A percentile compares a stretch with the other conserved stretches of the same genome.
Conservation (phyloP, 1,284 basidiomycete genomes). For the Moniliophthora roreri region DNA sequence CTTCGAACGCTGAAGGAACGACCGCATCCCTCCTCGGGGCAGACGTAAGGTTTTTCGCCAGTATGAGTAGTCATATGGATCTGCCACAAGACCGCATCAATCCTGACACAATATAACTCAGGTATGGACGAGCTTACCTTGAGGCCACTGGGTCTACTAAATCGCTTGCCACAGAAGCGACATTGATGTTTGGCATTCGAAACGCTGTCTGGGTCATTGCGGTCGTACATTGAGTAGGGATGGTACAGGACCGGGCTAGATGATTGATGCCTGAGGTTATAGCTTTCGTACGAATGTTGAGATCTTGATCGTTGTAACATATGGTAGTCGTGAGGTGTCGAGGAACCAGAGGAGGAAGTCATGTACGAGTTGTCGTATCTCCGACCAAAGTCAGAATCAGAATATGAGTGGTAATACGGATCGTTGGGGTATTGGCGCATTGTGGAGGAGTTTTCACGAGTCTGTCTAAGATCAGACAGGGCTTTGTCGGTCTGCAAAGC, state of each 20-base stretch:
- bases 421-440: not conserved
- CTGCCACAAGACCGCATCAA: conserved; percentile 24
- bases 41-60: conserved; percentile 53
- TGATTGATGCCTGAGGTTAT: conserved; percentile 9
- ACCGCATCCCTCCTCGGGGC: conserved; percentile 51
- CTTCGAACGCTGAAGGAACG: conserved; percentile 55
- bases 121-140: conserved; percentile 32
- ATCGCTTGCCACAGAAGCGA: conserved; percentile 49
- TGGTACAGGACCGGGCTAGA: conserved; percentile 15
- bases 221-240: conserved; percentile 5
- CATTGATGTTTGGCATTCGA: conserved; percentile 38
- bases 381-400: not conserved
- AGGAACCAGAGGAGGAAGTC: not conserved
- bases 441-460: not conserved
- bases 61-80: conserved; percentile 59
- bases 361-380: not conserved
- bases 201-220: conserved; percentile 11
- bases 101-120: conserved; percentile 5
- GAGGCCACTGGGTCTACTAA: conserved; percentile 54
- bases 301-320: not conserved
- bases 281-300: not conserved
- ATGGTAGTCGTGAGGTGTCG: not conserved
- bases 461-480: conserved; percentile 7
- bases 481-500: conserved; percentile 14
- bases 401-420: not conserved